Evolutionary conservation across 305 asterid species (phyloP).

Genomic region (Fraxinus sp.): DNA sequence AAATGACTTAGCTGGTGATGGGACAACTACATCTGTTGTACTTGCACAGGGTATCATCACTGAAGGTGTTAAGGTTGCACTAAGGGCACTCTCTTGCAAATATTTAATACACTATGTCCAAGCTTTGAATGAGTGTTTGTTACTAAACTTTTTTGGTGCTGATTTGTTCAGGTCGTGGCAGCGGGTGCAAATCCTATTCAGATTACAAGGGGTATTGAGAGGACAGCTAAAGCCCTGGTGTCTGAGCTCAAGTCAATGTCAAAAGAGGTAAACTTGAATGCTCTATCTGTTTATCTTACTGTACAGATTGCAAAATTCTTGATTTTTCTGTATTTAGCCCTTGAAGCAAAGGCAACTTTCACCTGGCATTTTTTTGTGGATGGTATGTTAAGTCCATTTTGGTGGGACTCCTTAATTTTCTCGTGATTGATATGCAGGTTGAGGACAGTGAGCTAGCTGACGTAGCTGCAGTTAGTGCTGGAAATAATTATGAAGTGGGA

Average conservation of each 20-base stretch:
- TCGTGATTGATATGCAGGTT: conserved; percentile 41
- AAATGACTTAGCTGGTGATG: conserved; percentile 74
- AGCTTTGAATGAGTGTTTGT: background rate
- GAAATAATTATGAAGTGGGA: conserved; percentile 54
- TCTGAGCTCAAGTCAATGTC: conserved; percentile 49
- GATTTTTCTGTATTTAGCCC: background rate
- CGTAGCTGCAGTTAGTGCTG: conserved; percentile 93
- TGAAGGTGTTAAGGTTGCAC: conserved; percentile 66
- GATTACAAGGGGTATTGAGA: conserved; percentile 57
- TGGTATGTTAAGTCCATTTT: background rate
- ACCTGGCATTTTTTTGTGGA: background rate
- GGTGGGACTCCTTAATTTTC: background rate
- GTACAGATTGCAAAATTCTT: background rate
- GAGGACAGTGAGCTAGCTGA: conserved; percentile 91
- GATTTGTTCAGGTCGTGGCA: conserved; percentile 50
- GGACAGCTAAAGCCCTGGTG: conserved; percentile 50
- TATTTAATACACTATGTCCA: background rate
- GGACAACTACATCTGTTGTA: conserved; percentile 69
- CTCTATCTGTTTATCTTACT: background rate
- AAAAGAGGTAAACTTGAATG: conserved; percentile 39
- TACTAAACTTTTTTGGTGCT: background rate
- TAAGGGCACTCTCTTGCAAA: background rate
- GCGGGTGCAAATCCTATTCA: conserved; percentile 68
- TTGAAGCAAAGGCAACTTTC: background rate
- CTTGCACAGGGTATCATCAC: conserved; percentile 68